Base-by-base conservation (phyloP, 495 filamentous ascomycete species). In the Acidomyces sp. region DNA sequence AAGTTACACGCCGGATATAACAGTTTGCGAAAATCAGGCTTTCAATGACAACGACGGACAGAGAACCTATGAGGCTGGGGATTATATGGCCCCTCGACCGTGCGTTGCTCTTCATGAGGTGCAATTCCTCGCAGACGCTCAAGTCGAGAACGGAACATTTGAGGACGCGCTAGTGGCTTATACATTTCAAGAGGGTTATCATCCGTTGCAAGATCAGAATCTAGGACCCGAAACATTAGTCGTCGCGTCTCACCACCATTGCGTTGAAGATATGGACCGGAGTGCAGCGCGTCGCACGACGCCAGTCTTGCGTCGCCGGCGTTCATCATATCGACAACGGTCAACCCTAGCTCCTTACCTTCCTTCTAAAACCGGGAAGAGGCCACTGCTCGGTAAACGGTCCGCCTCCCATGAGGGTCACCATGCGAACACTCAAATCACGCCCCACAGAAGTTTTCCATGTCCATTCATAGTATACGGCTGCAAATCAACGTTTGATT, bases 381-480 rank as follows among this genome's bases (percentile, higher is more conserved):
- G 31, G 13, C 39, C 44, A 22, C 9, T 11, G 7, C 20, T 12
- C 4, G 16, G 27, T 3, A 36, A 34, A 16, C 26, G 29, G 23
- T 18, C 43, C n/a, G 32, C 43, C 1, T 46, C 43, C 19, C 34
- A 6, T 4, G 4, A 26, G 5, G 18, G 12, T 10, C 18, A 19
- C 19, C 3, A 25, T 7, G 12, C 35, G 12, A 38, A 37, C n/a
- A 26, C 31, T 13, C 7, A 37, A 2, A 6, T 2, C 24, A 20
- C 31, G 13, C 4, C 17, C 24, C 13, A 20, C 6, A 12, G 7
- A 18, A 33, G 3, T 6, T 94, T 87, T 57, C 62, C 68, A 34
- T 96, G 88, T 63, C 78, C 80, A 43, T 88, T 94, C 61, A 59
- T 73, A 10, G 76, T 74, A 39, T 92, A 88, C 43, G 82, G 78